These are phyloP conservation scores for Leucocoprinus leucothites DNA, from an alignment of 768 basidiomycete species.

Conservation along the genomic window DNA sequence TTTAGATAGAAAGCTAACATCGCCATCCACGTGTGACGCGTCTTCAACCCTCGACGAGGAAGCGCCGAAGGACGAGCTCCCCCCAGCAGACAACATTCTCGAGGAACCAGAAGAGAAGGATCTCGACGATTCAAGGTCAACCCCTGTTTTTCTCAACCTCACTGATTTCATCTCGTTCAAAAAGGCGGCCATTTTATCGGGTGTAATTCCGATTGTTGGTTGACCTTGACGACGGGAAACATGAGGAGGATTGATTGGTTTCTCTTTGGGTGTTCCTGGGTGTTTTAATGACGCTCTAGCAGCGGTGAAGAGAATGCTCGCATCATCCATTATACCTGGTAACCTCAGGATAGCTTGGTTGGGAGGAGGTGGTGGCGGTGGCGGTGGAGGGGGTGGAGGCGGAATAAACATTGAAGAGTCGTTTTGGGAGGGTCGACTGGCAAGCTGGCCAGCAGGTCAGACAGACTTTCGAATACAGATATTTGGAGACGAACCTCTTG, in stretches of 20 bases:
- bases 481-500: constrained; percentile 43
- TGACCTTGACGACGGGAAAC: constrained; percentile 46
- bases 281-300: constrained; percentile 69
- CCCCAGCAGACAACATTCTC: not conserved
- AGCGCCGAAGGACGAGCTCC: not conserved
- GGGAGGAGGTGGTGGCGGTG: constrained; percentile 42
- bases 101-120: constrained; percentile 11
- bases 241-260: constrained; percentile 55
- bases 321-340: constrained; percentile 27
- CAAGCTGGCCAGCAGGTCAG: constrained; percentile 36
- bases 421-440: constrained; percentile 29
- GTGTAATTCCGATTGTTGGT: constrained; percentile 68
- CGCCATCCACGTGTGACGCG: not conserved
- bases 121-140: constrained; percentile 13
- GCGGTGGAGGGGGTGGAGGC: constrained; percentile 38
- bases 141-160: constrained; percentile 53
- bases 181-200: constrained; percentile 84
- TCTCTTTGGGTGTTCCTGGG: constrained; percentile 54
- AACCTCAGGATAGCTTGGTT: constrained; percentile 30
- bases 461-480: not conserved
- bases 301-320: constrained; percentile 41
- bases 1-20: constrained; percentile 6
- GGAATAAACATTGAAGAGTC: constrained; percentile 23
- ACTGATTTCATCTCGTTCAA: constrained; percentile 78
- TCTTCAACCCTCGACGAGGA: constrained; percentile 8